Percentiles rank a stretch among this genome's conserved stretches.
Conservation (phyloP, 2,329 filamentous ascomycete species). For the Hypoxylon sp. region DNA sequence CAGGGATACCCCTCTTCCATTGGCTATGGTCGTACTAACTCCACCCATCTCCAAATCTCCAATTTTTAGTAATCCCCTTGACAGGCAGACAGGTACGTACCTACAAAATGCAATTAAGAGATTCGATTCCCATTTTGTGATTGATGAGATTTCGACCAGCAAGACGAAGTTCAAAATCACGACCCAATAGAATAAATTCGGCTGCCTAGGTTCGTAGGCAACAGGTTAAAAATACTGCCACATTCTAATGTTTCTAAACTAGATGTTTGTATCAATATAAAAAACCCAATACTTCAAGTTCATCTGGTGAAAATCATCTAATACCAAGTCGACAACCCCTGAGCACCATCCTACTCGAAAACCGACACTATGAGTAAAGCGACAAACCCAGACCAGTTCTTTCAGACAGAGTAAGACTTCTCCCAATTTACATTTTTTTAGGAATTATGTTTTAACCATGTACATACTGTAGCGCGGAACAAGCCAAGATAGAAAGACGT, state of each 20-base stretch:
- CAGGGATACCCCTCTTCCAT: slow-evolving; percentile 28
- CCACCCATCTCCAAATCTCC: slow-evolving; percentile 31
- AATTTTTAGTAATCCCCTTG: too few species aligned
- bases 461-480: slow-evolving; percentile 56
- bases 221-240: slow-evolving; percentile 10
- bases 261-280: slow-evolving; percentile 1
- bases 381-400: slow-evolving; percentile 82
- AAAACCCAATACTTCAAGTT: not conserved
- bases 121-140: too few species aligned
- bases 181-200: slow-evolving; percentile 26
- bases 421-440: not conserved
- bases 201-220: slow-evolving; percentile 31
- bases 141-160: slow-evolving; percentile 8
- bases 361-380: slow-evolving; percentile 67
- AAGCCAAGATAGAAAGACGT: slow-evolving; percentile 65
- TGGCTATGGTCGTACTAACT: slow-evolving; percentile 4
- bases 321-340: slow-evolving; percentile 6
- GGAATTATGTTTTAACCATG: slow-evolving; percentile 51
- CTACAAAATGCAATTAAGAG: slow-evolving; percentile 9
- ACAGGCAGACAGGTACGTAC: too few species aligned
- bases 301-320: not conserved
- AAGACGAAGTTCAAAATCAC: slow-evolving; percentile 10
- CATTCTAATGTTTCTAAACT: not conserved
- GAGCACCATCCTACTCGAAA: slow-evolving; percentile 8
- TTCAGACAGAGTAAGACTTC: slow-evolving; percentile 81